Evolutionary conservation across 2,329 filamentous ascomycete species (phyloP), one percentile per base, ranked within the genome.

Genomic region (Penicillium capsulatum): DNA sequence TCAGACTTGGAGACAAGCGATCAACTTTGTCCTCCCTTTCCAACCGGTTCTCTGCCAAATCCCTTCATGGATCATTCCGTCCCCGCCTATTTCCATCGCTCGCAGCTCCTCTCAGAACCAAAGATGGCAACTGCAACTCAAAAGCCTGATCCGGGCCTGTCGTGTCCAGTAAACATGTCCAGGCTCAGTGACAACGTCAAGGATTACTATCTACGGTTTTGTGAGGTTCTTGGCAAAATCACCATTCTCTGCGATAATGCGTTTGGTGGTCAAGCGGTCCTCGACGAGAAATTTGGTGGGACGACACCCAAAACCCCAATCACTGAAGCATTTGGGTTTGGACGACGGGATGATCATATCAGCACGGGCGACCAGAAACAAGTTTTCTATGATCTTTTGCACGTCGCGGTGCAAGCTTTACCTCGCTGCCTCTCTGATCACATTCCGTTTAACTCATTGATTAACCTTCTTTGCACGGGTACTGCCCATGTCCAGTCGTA

Each of bases 241-340:
- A 95, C 90, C 2, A 85, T 97, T 31, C 83, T 97, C 22, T 98
- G 92, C 65, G 92, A 98, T 63, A 92, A 95, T 55, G 86, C 91
- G 0, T 98, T 98, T 68, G 94, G 92, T 36, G 92, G 92, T 1
- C 92, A 98, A 68, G 92, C 91, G 20, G 87, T 88, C 0, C 67
- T 97, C 33, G 92, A 98, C 58, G 94, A 98, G 64, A 97, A 96
- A 59, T 95, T 97, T 60, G 86, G 79, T 45, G 82, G 84, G 31
- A 80, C 85, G 7, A 85, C 86, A 0, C 90, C 92, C 0, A 97
- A 97, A 64, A 98, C 92, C 0, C 92, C 94, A 1, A 91, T 97
- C 52, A 77, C 90, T 1, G 92, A 97, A 43, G 90, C 89, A 0
- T 98, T 98, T 64, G 91, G 85, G 50, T 96, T 98, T 61, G 76